Conservation (phyloP, 345 rosid species). For the Acer yangbiense region DNA sequence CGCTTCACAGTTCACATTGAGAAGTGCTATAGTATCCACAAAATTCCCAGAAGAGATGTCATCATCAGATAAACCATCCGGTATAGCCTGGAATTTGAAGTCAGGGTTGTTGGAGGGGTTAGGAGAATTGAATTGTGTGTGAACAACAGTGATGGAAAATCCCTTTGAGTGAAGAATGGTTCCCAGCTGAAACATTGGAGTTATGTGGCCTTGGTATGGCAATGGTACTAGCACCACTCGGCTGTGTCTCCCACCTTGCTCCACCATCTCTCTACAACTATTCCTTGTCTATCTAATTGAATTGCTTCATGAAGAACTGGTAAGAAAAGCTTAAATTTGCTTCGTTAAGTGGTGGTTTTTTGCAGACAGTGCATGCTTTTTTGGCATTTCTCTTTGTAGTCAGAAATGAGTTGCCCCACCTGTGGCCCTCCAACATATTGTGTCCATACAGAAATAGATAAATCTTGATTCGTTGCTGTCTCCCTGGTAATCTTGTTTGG, state of each 20-base stretch:
- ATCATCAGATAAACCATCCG: constrained; percentile 31
- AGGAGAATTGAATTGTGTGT: constrained; percentile 38
- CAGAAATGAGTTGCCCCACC: no score
- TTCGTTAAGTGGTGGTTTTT: no score
- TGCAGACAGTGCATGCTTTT: background rate
- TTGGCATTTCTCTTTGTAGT: no score
- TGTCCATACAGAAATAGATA: no score
- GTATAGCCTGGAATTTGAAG: constrained; percentile 44
- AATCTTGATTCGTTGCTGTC: no score
- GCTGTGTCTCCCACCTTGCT: background rate
- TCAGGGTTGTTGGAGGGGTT: constrained; percentile 28
- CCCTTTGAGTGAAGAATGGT: constrained; percentile 36
- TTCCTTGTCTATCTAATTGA: no score
- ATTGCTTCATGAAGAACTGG: background rate
- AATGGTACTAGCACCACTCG: constrained; percentile 38
- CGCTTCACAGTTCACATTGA: constrained; percentile 44
- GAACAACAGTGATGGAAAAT: constrained; percentile 37
- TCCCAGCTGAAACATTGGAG: constrained; percentile 52
- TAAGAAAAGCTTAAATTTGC: background rate
- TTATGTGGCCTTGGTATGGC: constrained; percentile 48
- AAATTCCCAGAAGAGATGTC: constrained; percentile 26
- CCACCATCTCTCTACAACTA: constrained; percentile 3
- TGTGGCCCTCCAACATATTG: no score
- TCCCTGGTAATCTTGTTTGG: no score
- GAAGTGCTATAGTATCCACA: constrained; percentile 19